Evolutionary conservation across 257 asterid genomes (phyloP).

Genomic region (Linderniella brevidens): DNA sequence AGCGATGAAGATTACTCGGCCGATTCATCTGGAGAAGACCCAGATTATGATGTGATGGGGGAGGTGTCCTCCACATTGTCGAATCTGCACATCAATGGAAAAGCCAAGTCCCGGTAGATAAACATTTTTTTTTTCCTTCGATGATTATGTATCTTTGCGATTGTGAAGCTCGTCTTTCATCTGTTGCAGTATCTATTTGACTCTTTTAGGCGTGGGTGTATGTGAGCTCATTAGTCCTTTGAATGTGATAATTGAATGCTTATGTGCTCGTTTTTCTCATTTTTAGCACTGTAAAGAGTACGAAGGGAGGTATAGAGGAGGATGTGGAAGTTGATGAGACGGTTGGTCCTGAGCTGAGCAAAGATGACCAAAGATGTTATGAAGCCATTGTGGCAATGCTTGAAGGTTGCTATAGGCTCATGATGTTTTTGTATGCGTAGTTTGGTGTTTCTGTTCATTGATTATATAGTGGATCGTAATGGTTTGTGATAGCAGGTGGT

Average conservation of each 20-base stretch:
- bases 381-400: constrained; percentile 22
- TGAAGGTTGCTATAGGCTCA: constrained; percentile 14
- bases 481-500: constrained; percentile 20
- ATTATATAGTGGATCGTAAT: background rate
- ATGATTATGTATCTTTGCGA: background rate
- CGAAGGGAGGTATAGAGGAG: constrained; percentile 11
- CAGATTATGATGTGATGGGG: constrained; percentile 31
- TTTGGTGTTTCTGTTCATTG: background rate
- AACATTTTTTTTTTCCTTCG: background rate
- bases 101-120: constrained; percentile 15
- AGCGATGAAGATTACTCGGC: constrained; percentile 19
- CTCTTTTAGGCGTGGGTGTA: no score
- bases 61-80: constrained; percentile 33
- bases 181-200: background rate
- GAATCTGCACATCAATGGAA: constrained; percentile 30
- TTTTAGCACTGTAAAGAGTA: constrained; percentile 12
- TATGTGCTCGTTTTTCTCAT: background rate
- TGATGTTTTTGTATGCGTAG: background rate
- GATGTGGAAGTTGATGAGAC: constrained; percentile 8
- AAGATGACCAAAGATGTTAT: constrained; percentile 22
- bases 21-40: constrained; percentile 34
- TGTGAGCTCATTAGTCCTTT: no score
- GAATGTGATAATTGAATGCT: no score
- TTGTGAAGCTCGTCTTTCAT: background rate
- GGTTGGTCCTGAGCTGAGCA: constrained; percentile 16